Base-by-base conservation (phyloP, 2,329 filamentous ascomycete species). In the Phyllosticta capitalensis region DNA sequence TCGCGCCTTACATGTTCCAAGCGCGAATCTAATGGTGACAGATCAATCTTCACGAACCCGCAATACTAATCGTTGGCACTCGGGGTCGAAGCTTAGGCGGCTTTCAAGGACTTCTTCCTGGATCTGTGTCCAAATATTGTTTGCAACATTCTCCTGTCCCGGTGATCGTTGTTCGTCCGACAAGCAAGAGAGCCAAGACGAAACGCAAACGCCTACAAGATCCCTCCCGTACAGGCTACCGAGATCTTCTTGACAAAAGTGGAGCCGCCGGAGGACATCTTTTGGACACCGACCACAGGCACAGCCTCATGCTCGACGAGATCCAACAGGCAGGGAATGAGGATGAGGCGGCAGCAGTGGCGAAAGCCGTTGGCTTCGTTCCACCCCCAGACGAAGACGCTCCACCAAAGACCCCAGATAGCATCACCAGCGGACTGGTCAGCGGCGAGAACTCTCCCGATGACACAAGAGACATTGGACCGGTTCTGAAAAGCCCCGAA, bases 51-150 rank as follows among this genome's bases (percentile, higher is more conserved):
- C 92, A 96, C 72, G 89, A 95, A 69, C 92, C 92, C 2, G 90
- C 89, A 2, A 92, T 95, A 76, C 81, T 96, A 21, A 87, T 96
- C 26, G 92, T 96, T 17, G 92, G 92, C 51, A 96, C 92, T 1
- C 84, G 88, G 66, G 92, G 92, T 52, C 83, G 90, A 58, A 92
- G 88, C 45, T 79, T 95, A 1, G 90, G 90, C 33, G 90, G 91
- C 24, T 86, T 96, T 60, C 91, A 95, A 70, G 89, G 90, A 54
- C 78, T 96, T 28, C 82, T 96, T 50, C 90, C 89, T 54, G 94
- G 90, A 64, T 94, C 89, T 0, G 92, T 96, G 52, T 95, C 90
- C 24, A 96, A 96, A 70, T 96, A 96, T 74, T 96, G 92, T 68
- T 80, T 96, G 12, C 92, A 96, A 70, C 92, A 95, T 71, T 95